Evolutionary conservation across 768 basidiomycete genomes (phyloP), one percentile per base, ranked within the genome.

Genomic region (Termitomyces sp.): DNA sequence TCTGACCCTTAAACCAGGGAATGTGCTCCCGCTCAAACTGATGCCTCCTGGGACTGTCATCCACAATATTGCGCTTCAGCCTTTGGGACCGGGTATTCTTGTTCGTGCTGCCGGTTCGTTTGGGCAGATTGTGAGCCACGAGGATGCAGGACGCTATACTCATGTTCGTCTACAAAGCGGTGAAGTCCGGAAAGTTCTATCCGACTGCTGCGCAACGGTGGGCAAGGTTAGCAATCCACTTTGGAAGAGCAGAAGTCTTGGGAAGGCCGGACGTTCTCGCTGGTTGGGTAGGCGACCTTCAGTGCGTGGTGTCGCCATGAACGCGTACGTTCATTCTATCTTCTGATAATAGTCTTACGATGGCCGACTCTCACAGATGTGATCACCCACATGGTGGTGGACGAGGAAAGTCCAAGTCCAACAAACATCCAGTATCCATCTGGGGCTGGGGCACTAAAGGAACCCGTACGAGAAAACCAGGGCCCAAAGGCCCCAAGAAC

Each of bases 321-420:
- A 97, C 71, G 88, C 92, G 85, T 94, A 74, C 43, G 88, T 31
- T 8, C 23, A 2, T 23, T 78, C 59, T 51, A 54, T 50, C 6
- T 43, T 55, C 55, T 48, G 56, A 49, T 30, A 50, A 17, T 49
- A 21, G 49, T n/a, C 53, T 37, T 11, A 31, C n/a, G 15, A 53
- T 21, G 12, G 30, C 57, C 60, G 23, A 57, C 43, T 57, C 33
- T 21, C 30, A 9, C 55, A 94, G 91, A 46, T 81, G 80, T 54
- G 93, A 94, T 71, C 93, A 95, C 72, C 94, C 96, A 59, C 94
- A 97, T 68, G 95, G 95, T 72, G 95, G 96, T 77, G 96, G 96
- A 71, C 89, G 96, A 73, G 96, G 96, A 63, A 98, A 96, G 72
- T 91, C 89, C 58, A 98, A 99, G 79, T 92, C 91, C 56, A 86